Conservation (phyloP, 2,329 filamentous ascomycete species). For the Berkeleyomyces rouxiae region DNA sequence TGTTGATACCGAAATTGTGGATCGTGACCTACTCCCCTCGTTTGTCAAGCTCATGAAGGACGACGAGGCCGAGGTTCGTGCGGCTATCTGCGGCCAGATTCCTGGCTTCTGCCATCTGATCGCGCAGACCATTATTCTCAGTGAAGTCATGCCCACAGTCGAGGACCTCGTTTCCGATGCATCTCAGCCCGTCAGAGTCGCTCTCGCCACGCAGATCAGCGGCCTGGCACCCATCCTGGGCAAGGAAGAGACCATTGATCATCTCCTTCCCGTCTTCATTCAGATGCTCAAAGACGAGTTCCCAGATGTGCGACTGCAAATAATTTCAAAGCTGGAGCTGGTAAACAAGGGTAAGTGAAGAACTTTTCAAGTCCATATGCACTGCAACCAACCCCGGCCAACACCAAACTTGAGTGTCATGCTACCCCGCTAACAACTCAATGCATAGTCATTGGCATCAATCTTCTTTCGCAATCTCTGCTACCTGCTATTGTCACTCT, state of each 20-base stretch:
- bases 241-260: slow-evolving; percentile 80
- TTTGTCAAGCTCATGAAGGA: slow-evolving; percentile 98
- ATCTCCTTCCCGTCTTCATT: slow-evolving; percentile 88
- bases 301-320: slow-evolving; percentile 92
- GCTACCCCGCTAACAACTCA: neutral
- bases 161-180: slow-evolving; percentile 92
- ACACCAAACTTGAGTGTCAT: neutral
- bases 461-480: slow-evolving; percentile 86
- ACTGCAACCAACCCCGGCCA: neutral
- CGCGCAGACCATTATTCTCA: slow-evolving; percentile 71
- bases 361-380: neutral
- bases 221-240: slow-evolving; percentile 91
- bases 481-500: slow-evolving; percentile 94
- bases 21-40: slow-evolving; percentile 81
- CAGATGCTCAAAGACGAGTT: slow-evolving; percentile 99
- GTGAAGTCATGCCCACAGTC: slow-evolving; percentile 91
- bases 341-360: slow-evolving; percentile 66
- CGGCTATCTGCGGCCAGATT: slow-evolving; percentile 92
- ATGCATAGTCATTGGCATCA: slow-evolving; percentile 76
- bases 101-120: slow-evolving; percentile 89
- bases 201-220: slow-evolving; percentile 91
- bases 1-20: slow-evolving; percentile 91
- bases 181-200: slow-evolving; percentile 91
- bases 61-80: slow-evolving; percentile 92
- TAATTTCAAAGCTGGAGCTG: slow-evolving; percentile 97